A percentile compares a stretch with the other conserved stretches of the same genome.
Conservation (phyloP, 495 filamentous ascomycete species). For the Penicillium atrosanguineum region DNA sequence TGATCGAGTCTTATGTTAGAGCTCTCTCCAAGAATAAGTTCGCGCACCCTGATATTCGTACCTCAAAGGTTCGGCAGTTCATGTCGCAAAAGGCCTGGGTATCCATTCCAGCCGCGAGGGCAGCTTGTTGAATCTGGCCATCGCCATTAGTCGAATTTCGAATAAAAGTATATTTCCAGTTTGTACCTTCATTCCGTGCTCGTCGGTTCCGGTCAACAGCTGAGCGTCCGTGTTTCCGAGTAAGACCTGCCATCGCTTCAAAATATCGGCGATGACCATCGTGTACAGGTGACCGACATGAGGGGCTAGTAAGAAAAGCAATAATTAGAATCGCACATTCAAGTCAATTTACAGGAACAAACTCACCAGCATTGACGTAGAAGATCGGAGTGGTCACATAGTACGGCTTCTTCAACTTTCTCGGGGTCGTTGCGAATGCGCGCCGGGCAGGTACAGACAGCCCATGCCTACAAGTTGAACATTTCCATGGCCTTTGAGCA, state of each 20-base stretch:
- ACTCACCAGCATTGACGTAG: slow-evolving; percentile 92
- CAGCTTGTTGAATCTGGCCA: slow-evolving; percentile 75
- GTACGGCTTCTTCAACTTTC: slow-evolving; percentile 68
- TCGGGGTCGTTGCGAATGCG: slow-evolving; percentile 34
- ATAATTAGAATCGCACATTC: slow-evolving; percentile 14
- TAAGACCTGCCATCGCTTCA: slow-evolving; percentile 90
- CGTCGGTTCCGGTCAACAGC: slow-evolving; percentile 91
- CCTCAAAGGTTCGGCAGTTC: slow-evolving; percentile 50
- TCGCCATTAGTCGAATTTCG: slow-evolving; percentile 16
- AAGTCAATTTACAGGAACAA: background rate
- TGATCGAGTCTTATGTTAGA: background rate
- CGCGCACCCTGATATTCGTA: slow-evolving; percentile 10
- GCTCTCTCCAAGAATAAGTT: background rate
- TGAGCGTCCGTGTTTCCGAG: slow-evolving; percentile 63
- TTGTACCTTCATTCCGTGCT: slow-evolving; percentile 86
- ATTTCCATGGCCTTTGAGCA: slow-evolving; percentile 32
- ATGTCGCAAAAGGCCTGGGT: slow-evolving; percentile 61
- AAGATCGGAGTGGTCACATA: slow-evolving; percentile 98
- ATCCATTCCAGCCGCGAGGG: slow-evolving; percentile 59
- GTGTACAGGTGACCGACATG: slow-evolving; percentile 95
- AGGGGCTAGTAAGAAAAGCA: slow-evolving; percentile 56
- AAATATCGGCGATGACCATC: slow-evolving; percentile 83
- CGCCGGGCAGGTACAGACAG: slow-evolving; percentile 20
- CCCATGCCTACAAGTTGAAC: slow-evolving; percentile 25
- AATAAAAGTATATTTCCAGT: too few species aligned